These are phyloP conservation scores for Phylloporus scabripes DNA, from an alignment of 768 basidiomycete species.

Conservation along the genomic window DNA sequence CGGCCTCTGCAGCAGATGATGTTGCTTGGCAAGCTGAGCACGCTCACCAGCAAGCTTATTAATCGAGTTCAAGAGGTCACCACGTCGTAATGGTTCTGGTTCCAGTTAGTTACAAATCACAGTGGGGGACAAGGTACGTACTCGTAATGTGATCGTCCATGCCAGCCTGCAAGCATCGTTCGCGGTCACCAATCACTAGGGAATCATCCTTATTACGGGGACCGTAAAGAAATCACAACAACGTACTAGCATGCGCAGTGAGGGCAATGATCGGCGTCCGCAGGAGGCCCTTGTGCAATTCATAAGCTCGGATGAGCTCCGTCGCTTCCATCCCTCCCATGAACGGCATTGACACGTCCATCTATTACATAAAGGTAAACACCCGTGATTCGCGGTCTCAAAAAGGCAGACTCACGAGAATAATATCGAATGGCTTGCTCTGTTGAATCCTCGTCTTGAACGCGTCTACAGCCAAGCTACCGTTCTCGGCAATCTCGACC, in stretches of 20 bases:
- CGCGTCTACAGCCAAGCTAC: conserved; percentile 86
- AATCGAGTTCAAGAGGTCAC: conserved; percentile 76
- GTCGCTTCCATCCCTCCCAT: conserved; percentile 99
- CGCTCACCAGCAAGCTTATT: conserved; percentile 73
- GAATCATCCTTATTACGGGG: conserved; percentile 8
- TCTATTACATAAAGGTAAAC: conserved; percentile 42
- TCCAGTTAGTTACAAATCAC: background rate
- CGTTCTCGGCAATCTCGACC: conserved; percentile 97
- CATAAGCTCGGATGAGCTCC: conserved; percentile 81
- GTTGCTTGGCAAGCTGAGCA: conserved; percentile 30
- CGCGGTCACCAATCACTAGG: conserved; percentile 86
- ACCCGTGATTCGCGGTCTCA: background rate
- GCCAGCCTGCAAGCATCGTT: conserved; percentile 70
- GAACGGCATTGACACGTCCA: conserved; percentile 98
- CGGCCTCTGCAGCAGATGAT: conserved; percentile 28
- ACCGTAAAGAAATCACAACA: background rate
- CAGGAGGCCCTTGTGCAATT: conserved; percentile 61
- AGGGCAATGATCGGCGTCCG: conserved; percentile 92
- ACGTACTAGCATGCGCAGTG: conserved; percentile 94
- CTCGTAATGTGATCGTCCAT: conserved; percentile 85
- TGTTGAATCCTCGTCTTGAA: conserved; percentile 74
- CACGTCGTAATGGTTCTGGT: conserved; percentile 71
- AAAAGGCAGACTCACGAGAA: conserved; percentile 56
- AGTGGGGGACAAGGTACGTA: conserved; percentile 32
- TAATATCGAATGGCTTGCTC: conserved; percentile 80